Base-by-base conservation (phyloP, 202 grass and related monocot species). In the Eragrostis tef region DNA sequence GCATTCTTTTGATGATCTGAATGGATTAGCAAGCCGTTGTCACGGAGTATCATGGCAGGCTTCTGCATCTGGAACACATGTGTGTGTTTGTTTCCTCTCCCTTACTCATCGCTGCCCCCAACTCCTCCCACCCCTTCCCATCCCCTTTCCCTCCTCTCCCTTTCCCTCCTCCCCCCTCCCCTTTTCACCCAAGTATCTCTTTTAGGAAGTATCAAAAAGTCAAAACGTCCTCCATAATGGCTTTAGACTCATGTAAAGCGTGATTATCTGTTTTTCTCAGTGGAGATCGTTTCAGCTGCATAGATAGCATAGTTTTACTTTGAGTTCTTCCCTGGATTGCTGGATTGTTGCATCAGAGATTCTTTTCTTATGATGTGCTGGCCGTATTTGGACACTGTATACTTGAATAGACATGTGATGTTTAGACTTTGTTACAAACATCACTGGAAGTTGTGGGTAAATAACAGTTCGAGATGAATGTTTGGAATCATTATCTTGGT, bases 31-130 rank as follows among this genome's bases (percentile, higher is more conserved):
- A 93, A 91, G 90, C 80, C 47, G 73, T 91, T 96, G 56, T 90
- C 93, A 93, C 79, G 88, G 90, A 90, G 87, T 93, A 83, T 86
- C 86, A 88, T 96, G 93, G 88, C 93, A 93, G 87, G 79, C 88
- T 90, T 81, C 91, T 90, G 87, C 90, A 90, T 87, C 87, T 73
- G 88, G 89, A 96, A 84, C 90, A 90, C 83, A 90, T 93, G 90
- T 95, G 87, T 96, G 93, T 94, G 89, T 93, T 93, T 86, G 87
- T 88, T 83, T 89, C 86, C 86, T 90, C 81, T 87, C 86, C 87
- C 86, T 93, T 78, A 80, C 88, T 92, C 83, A 85, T 74, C 79
- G 67, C 85, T 88, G 85, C 84, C 82, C 74, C 82, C 70, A 53
- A 85, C 73, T 60, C 58, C 82, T 54, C 20, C 39, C 44, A 47